A percentile compares a stretch with the other conserved stretches of the same genome.
These are phyloP conservation scores for Starmerella kuoi DNA, from an alignment of 805 yeast genomes.

Conservation along the genomic window DNA sequence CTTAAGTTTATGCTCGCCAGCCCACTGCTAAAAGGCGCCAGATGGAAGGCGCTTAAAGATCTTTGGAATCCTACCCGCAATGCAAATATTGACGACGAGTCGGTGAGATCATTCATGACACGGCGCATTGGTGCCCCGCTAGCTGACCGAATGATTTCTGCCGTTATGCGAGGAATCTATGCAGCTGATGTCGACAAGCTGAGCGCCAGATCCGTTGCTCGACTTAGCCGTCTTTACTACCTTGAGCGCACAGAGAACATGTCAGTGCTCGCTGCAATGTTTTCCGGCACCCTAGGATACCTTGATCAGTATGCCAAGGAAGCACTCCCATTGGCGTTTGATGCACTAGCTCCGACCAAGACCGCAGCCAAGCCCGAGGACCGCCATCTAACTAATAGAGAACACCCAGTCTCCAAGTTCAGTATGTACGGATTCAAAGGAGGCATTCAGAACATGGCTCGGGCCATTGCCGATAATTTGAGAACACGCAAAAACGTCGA, in stretches of 20 bases:
- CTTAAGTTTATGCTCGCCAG: conserved; percentile 19
- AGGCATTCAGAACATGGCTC: conserved; percentile 26
- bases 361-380: not conserved
- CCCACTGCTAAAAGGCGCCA: conserved; percentile 38
- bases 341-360: conserved; percentile 19
- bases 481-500: conserved; percentile 17
- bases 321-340: conserved; percentile 23
- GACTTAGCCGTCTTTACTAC: conserved; percentile 43
- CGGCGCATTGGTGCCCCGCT: conserved; percentile 53
- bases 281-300: conserved; percentile 29
- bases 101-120: conserved; percentile 50
- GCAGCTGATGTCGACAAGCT: conserved; percentile 67
- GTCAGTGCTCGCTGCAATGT: conserved; percentile 41
- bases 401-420: conserved; percentile 11
- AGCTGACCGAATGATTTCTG: conserved; percentile 57
- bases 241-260: conserved; percentile 40
- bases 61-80: conserved; percentile 25
- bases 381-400: conserved; percentile 8
- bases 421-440: conserved; percentile 21
- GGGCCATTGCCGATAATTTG: conserved; percentile 22
- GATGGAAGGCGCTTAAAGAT: conserved; percentile 38
- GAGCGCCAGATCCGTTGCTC: conserved; percentile 44
- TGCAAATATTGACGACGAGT: conserved; percentile 43
- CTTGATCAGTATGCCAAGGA: conserved; percentile 21
- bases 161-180: conserved; percentile 77